Evolutionary conservation across 2,329 filamentous ascomycete genomes (phyloP).

Genomic region (Talaromyces sp.): DNA sequence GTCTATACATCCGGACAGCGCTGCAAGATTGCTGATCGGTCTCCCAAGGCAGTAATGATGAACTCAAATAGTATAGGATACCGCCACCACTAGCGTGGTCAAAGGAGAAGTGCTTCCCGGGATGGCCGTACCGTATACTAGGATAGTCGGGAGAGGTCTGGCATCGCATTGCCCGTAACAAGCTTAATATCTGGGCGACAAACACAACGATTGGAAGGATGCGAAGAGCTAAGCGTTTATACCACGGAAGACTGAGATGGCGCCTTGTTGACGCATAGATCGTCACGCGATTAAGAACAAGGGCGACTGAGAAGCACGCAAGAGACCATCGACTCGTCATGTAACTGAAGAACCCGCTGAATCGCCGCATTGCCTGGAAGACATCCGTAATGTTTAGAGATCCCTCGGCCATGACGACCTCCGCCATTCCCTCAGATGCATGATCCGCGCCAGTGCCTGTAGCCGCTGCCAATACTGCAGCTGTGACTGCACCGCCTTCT

Average conservation of each 20-base stretch:
- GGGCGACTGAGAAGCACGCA: slow-evolving; percentile 77
- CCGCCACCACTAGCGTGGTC: slow-evolving; percentile 66
- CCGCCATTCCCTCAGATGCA: slow-evolving; percentile 26
- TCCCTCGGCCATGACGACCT: slow-evolving; percentile 28
- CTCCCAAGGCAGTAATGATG: slow-evolving; percentile 65
- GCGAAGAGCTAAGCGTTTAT: slow-evolving; percentile 64
- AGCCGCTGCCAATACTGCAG: slow-evolving; percentile 16
- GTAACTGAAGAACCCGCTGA: slow-evolving; percentile 86
- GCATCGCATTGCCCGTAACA: slow-evolving; percentile 84
- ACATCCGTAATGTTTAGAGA: slow-evolving; percentile 37
- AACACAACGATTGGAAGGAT: slow-evolving; percentile 67
- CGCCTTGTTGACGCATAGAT: slow-evolving; percentile 89
- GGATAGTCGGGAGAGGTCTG: slow-evolving; percentile 75
- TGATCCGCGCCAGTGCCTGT: slow-evolving; percentile 31
- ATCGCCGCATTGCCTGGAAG: slow-evolving; percentile 55
- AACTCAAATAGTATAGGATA: slow-evolving; percentile 67
- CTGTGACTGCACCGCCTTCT: slow-evolving; percentile 36
- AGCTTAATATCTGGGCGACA: slow-evolving; percentile 58
- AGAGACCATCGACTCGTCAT: slow-evolving; percentile 89
- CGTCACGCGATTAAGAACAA: slow-evolving; percentile 83
- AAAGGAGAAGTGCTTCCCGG: slow-evolving; percentile 59
- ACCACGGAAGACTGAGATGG: slow-evolving; percentile 69
- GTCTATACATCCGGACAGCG: slow-evolving; percentile 66
- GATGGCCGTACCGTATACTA: slow-evolving; percentile 63
- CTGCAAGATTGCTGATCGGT: slow-evolving; percentile 69